Conservation (phyloP, 1,284 basidiomycete species). For the Vanrija sp. region DNA sequence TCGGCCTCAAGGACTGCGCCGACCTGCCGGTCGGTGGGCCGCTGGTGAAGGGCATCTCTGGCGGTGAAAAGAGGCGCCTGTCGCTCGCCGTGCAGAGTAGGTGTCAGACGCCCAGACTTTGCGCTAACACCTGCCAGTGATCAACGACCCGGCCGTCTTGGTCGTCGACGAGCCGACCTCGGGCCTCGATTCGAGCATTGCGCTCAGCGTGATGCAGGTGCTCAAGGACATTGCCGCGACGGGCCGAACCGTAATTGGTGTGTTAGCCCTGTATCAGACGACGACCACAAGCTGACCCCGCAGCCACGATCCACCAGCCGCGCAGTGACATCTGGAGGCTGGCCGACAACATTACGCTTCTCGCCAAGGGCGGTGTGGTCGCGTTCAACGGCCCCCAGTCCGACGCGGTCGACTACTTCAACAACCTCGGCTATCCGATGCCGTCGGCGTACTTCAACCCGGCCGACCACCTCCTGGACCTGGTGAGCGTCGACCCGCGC, state of each 20-base stretch:
- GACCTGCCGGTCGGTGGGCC: slow-evolving; percentile 56
- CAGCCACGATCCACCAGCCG: slow-evolving; percentile 56
- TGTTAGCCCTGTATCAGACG: too few relatives aligned
- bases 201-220: slow-evolving; percentile 49
- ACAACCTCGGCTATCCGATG: slow-evolving; percentile 42
- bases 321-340: slow-evolving; percentile 54
- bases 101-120: too few relatives aligned
- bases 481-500: slow-evolving; percentile 47
- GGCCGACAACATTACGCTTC: slow-evolving; percentile 53
- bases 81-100: slow-evolving; percentile 55
- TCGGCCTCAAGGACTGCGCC: slow-evolving; percentile 56
- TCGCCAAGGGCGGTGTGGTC: slow-evolving; percentile 54
- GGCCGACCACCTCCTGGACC: slow-evolving; percentile 49
- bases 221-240: slow-evolving; percentile 53
- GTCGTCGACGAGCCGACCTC: slow-evolving; percentile 52
- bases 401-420: slow-evolving; percentile 41
- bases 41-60: slow-evolving; percentile 54
- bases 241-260: slow-evolving; percentile 55
- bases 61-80: slow-evolving; percentile 57
- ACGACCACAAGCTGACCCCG: not conserved
- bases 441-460: slow-evolving; percentile 48
- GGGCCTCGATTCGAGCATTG: slow-evolving; percentile 56
- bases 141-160: slow-evolving; percentile 53
- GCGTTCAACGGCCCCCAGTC: slow-evolving; percentile 40
- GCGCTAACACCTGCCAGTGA: slow-evolving; percentile 32